Percentiles rank a stretch among this genome's conserved stretches.
phyloP scores from a whole-genome alignment of 2,329 filamentous ascomycete genomes.

The Colletotrichum sp. region DNA sequence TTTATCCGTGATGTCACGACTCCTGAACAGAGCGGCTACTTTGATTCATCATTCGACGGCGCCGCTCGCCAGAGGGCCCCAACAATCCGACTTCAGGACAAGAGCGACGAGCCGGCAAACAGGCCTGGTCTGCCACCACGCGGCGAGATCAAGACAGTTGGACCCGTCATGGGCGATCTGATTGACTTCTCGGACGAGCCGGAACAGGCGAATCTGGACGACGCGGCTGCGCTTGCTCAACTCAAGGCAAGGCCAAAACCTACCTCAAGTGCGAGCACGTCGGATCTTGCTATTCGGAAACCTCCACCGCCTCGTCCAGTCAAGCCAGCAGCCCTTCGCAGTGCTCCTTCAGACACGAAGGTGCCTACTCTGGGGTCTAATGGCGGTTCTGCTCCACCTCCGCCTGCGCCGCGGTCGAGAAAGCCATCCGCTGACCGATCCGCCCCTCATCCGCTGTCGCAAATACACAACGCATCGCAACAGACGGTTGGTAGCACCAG shows the following conservation, averaged over 20 bases:
- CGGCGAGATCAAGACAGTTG: constrained; percentile 30
- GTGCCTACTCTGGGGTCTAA: not conserved
- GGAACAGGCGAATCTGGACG: constrained; percentile 37
- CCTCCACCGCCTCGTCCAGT: constrained; percentile 50
- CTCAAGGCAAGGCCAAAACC: constrained; percentile 25
- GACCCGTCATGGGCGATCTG: constrained; percentile 58
- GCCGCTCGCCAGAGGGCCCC: constrained; percentile 28
- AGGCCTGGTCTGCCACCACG: constrained; percentile 38
- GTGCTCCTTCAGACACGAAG: constrained; percentile 38
- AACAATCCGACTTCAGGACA: constrained; percentile 20
- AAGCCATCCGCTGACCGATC: constrained; percentile 31
- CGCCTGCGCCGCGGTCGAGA: constrained; percentile 39
- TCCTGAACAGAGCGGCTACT: constrained; percentile 74
- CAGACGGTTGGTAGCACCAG: constrained; percentile 30
- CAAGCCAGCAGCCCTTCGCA: constrained; percentile 62
- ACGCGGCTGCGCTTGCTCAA: constrained; percentile 35
- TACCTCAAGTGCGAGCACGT: constrained; percentile 26
- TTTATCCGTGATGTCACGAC: constrained; percentile 98
- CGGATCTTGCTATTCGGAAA: constrained; percentile 32
- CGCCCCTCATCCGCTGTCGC: constrained; percentile 42
- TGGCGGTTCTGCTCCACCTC: constrained; percentile 10
- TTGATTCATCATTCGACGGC: constrained; percentile 63
- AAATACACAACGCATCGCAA: constrained; percentile 44
- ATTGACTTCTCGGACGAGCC: constrained; percentile 67
- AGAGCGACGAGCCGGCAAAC: constrained; percentile 22